Evolutionary conservation across 2,329 filamentous ascomycete species (phyloP), one percentile per base, ranked within the genome.

Genomic region (Ophiostoma sp.): DNA sequence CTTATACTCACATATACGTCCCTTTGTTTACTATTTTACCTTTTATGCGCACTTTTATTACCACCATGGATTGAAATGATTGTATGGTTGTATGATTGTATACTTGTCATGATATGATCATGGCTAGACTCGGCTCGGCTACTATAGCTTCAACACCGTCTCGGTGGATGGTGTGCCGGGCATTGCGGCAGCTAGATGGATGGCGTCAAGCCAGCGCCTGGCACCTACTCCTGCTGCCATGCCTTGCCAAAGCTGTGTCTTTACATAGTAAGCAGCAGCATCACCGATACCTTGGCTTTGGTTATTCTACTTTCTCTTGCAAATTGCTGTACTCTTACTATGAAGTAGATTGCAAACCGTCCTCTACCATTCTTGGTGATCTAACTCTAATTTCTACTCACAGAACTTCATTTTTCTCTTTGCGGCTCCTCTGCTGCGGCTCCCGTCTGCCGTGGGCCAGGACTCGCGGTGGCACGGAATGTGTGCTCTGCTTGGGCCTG

Each of bases 1-100:
- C 27, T 62, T 62, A 17, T 62, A 62, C 57, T 62, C 57, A 62
- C 57, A 62, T 62, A 62, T 33, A 62, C 57, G 57, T 35, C 57
- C 57, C 57, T 62, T 31, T 62, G 57, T 62, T 62, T 62, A 62
- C 57, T 62, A 62, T 62, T 13, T 57, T 57, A 57, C 52, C n/a
- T 57, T 48, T 54, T 57, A 57, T 57, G 27, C 23, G 52, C 52
- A 57, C 52, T 57, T 57, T 57, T 48, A 2, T 27, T 57, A 27
- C 52, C 52, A 57, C 52, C 17, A 48, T 48, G 44, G 5, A 5
- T 17, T 44, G 41, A 15, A 6, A 44, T 44, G 15, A 44, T 1
- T 44, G 27, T 3, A 31, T 39, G 36, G 36, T 7, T 39, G 27
- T 31, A 31, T 31, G 27, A n/a, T 31, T 31, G 27, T 31, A 31